Evolutionary conservation across 176 grass and related monocot genomes (phyloP), one percentile per base, ranked within the genome.

Genomic region (Hyparrhenia diplandra): DNA sequence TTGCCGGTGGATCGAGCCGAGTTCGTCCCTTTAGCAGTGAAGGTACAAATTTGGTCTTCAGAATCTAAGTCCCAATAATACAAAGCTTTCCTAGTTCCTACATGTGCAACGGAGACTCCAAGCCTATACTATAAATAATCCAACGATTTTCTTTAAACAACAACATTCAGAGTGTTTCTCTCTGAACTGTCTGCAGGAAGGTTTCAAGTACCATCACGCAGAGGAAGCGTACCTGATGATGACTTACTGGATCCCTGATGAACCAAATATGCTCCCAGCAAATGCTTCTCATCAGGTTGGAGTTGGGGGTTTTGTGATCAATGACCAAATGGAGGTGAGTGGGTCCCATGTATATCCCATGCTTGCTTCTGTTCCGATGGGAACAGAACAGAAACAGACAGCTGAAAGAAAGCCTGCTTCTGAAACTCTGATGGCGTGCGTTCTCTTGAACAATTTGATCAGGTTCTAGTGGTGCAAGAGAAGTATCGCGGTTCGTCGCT

Each of bases 261-360:
- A 88, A 55, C 90, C 92, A 31, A 89, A 82, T 35, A n/a, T 99
- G 68, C 96, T 98, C 83, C 96, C 96, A 27, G 92, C 90, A 37
- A 99, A 95, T 69, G 96, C 96, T 61, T 99, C 96, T 16, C 90
- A 99, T 82, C 96, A 99, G 84, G 96, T 99, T 77, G 96, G 96
- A 29, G 88, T 99, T 36, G 92, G 96, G 4, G 90, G 96, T 5
- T 99, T 99, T 81, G 92, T 93, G 35, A 86, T 99, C 76, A 99
- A 95, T 60, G 88, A 99, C 77, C 80, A 95, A 36, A 99, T 91
- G 86, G 90, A 95, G 96, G 96, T 95, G 73, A 5, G 4, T 91
- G 69, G 5, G 2, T 20, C 14, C 61, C 24, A 9, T 14, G 75
- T 8, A 5, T 34, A 41, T 24, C 5, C 24, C 10, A n/a, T n/a